Base-by-base conservation (phyloP, 805 yeast genomes). In the Schwanniomyces polymorphus region DNA sequence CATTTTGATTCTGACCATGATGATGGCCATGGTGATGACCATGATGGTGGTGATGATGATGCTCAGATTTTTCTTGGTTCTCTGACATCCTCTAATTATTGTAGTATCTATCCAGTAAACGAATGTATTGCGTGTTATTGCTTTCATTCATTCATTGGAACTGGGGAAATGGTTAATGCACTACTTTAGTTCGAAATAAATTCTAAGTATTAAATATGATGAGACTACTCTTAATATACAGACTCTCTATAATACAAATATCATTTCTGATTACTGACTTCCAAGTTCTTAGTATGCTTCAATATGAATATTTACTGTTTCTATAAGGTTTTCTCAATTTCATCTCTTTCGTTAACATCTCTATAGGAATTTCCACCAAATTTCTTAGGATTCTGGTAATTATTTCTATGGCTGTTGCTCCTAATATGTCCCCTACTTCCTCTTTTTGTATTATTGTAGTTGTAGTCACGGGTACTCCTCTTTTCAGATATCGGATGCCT, bases 1-100 rank as follows among this genome's bases (percentile, higher is more conserved):
- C 45, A 10, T 31, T 39, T 49, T 44, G 48, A 28, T 56, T 50
- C 38, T 53, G 59, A 49, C 54, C 52, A 12, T 52, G 57, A 42
- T 51, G 59, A 38, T 53, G 59, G 38, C 58, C 58, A 41, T 54
- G 61, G 48, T 49, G 59, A 38, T 57, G 63, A 45, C 54, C 56
- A 42, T 52, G 58, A 17, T 50, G 57, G 35, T 58, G 56, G 16
- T 50, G 52, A 26, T 45, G 51, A 14, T 47, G 54, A 14, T 50
- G 45, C 21, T 42, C 46, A 40, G 43, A 45, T 23, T 23, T 28
- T 33, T 37, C 51, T 37, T 45, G 46, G 23, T 41, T 42, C 11
- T 47, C 52, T 28, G 50, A 45, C 54, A 53, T 50, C 9, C 14
- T 38, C 31, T 44, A 9, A 35, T 31, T 25, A 11, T 21, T 18